Conservation (phyloP, 2,329 filamentous ascomycete species). For the Chrysoporthe puriensis region DNA sequence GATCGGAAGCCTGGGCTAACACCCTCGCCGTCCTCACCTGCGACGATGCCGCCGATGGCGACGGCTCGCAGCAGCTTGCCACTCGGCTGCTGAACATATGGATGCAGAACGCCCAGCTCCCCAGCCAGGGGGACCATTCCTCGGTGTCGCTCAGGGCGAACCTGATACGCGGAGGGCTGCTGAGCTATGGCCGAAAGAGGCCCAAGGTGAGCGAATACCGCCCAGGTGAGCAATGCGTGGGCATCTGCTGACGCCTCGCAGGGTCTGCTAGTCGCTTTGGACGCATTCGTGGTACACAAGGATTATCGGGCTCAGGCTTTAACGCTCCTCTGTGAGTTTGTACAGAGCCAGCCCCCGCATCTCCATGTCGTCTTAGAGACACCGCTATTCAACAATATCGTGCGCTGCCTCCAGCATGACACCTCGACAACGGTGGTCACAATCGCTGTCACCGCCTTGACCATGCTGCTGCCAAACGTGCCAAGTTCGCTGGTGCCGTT, state of each 20-base stretch:
- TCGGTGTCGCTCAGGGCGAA: constrained; percentile 52
- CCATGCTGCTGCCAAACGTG: constrained; percentile 84
- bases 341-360: constrained; percentile 78
- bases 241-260: constrained; percentile 39
- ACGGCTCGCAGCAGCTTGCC: constrained; percentile 52
- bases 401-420: constrained; percentile 76
- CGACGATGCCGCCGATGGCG: constrained; percentile 59
- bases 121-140: constrained; percentile 42
- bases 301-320: constrained; percentile 67
- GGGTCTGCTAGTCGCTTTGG: constrained; percentile 68
- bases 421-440: constrained; percentile 79
- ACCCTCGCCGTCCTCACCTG: constrained; percentile 67
- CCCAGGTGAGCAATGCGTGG: constrained; percentile 16
- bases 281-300: constrained; percentile 67
- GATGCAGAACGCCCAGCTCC: constrained; percentile 51
- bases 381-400: constrained; percentile 69
- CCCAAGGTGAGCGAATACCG: constrained; percentile 51
- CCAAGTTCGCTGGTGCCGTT: constrained; percentile 71
- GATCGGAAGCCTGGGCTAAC: constrained; percentile 67
- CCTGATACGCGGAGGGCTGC: constrained; percentile 55
- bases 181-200: constrained; percentile 67
- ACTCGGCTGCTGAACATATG: constrained; percentile 61
- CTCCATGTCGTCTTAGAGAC: constrained; percentile 75
- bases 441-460: constrained; percentile 71
- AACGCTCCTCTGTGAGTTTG: constrained; percentile 71